phyloP scores from a whole-genome alignment of 305 asterid species.

The Lippia alba region DNA sequence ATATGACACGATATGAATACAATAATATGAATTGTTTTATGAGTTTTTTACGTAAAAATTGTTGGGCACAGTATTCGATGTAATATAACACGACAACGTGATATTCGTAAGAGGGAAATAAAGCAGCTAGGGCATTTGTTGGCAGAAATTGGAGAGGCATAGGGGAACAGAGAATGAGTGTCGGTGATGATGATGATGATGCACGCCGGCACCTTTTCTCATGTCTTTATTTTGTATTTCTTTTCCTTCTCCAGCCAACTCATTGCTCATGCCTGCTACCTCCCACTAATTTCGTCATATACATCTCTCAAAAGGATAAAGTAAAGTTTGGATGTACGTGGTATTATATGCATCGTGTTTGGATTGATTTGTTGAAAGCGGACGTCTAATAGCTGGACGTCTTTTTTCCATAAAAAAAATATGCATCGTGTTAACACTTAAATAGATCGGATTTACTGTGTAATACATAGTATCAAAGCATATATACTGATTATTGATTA shows the following conservation, averaged over 20 bases:
- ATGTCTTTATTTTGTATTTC: slow-evolving; percentile 45
- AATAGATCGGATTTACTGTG: too few species aligned
- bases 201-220: slow-evolving; percentile 85
- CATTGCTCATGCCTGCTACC: slow-evolving; percentile 69
- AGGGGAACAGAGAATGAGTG: slow-evolving; percentile 56
- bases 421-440: too few species aligned
- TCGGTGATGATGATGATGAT: slow-evolving; percentile 54
- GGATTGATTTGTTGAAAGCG: too few species aligned
- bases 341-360: too few species aligned
- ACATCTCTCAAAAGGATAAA: neutral
- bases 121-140: slow-evolving; percentile 11
- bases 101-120: neutral
- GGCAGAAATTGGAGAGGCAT: slow-evolving; percentile 72
- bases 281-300: slow-evolving; percentile 36
- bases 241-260: slow-evolving; percentile 28
- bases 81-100: slow-evolving; percentile 9
- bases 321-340: neutral
- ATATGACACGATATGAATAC: slow-evolving; percentile 14
- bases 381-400: too few species aligned
- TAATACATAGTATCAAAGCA: too few species aligned
- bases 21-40: too few species aligned
- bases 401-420: too few species aligned
- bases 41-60: too few species aligned
- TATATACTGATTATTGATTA: too few species aligned
- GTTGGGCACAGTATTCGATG: too few species aligned